Evolutionary conservation across 1,284 basidiomycete species (phyloP).

Genomic region (Ustilago crameri): DNA sequence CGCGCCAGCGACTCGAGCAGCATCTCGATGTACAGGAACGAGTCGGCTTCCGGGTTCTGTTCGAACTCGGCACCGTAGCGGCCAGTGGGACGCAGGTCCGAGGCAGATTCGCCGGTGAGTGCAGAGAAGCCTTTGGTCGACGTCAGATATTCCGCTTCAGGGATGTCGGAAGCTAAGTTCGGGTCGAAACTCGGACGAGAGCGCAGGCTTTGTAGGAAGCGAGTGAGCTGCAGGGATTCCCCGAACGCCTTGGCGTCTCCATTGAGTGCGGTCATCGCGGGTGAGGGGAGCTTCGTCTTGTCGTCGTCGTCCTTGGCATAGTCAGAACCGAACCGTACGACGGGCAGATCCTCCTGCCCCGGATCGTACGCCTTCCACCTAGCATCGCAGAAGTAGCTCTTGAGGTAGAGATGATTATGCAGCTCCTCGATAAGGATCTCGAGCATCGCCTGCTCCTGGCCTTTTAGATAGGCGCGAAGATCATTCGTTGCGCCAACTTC

Average conservation of each 20-base stretch:
- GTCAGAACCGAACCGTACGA: conserved; percentile 53
- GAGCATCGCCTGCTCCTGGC: conserved; percentile 76
- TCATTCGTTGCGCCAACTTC: conserved; percentile 94
- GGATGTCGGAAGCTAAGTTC: conserved; percentile 47
- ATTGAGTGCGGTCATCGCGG: not conserved
- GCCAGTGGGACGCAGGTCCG: conserved; percentile 10
- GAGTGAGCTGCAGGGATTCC: conserved; percentile 40
- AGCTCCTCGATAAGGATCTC: conserved; percentile 94
- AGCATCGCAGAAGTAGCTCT: conserved; percentile 93
- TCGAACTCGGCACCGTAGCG: conserved; percentile 41
- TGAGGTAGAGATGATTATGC: conserved; percentile 96
- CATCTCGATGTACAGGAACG: conserved; percentile 92
- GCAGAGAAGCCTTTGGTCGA: conserved; percentile 40
- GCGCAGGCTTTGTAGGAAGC: conserved; percentile 44
- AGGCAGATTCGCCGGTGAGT: conserved; percentile 26
- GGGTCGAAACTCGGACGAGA: conserved; percentile 48
- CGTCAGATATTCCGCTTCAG: conserved; percentile 33
- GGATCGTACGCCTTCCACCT: conserved; percentile 87
- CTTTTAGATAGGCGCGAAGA: conserved; percentile 82
- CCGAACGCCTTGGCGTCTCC: not conserved
- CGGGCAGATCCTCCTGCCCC: conserved; percentile 75
- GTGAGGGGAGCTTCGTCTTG: not conserved
- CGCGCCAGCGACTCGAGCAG: conserved; percentile 90
- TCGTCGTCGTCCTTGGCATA: conserved; percentile 20
- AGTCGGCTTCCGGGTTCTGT: conserved; percentile 87